phyloP scores from a whole-genome alignment of 73 alveolate species.

The Diophrys appendiculata region DNA sequence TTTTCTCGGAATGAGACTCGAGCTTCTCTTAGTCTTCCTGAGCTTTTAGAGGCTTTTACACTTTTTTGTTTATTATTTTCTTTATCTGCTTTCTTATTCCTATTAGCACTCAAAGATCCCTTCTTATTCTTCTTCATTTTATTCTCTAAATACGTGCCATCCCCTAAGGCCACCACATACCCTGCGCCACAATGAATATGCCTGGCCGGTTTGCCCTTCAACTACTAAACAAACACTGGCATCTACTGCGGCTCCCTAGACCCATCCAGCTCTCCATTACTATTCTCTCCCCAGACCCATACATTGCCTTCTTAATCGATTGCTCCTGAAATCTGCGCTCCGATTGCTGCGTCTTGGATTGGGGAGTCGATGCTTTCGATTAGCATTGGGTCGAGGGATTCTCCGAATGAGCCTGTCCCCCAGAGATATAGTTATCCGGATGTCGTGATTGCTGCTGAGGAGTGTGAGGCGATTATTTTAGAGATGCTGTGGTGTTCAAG shows the following conservation, averaged over 20 bases:
- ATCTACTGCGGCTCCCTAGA: not conserved
- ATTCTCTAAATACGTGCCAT: too few species aligned
- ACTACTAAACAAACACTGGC: not conserved
- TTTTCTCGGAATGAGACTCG: not conserved
- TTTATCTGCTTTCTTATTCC: not conserved
- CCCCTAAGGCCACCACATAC: not conserved
- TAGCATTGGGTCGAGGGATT: constrained; percentile 1
- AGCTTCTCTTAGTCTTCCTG: not conserved
- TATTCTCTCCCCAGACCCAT: constrained; percentile 58
- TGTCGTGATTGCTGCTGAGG: constrained; percentile 14
- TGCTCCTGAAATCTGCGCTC: not conserved
- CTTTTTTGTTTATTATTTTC: not conserved
- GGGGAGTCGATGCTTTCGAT: not conserved
- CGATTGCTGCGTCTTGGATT: not conserved
- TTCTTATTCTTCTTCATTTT: not conserved
- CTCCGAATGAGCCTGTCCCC: constrained; percentile 52
- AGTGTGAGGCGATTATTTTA: not conserved
- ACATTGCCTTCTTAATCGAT: constrained; percentile 9
- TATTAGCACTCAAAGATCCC: too few species aligned
- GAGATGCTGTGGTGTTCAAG: not conserved
- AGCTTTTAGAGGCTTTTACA: not conserved
- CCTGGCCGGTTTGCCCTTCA: not conserved
- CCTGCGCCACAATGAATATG: not conserved
- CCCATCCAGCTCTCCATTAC: constrained; percentile 54
- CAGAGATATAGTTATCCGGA: constrained; percentile 49